A percentile compares a stretch with the other conserved stretches of the same genome.
These are phyloP conservation scores for Mycena metata DNA, from an alignment of 768 basidiomycete species.

Conservation along the genomic window DNA sequence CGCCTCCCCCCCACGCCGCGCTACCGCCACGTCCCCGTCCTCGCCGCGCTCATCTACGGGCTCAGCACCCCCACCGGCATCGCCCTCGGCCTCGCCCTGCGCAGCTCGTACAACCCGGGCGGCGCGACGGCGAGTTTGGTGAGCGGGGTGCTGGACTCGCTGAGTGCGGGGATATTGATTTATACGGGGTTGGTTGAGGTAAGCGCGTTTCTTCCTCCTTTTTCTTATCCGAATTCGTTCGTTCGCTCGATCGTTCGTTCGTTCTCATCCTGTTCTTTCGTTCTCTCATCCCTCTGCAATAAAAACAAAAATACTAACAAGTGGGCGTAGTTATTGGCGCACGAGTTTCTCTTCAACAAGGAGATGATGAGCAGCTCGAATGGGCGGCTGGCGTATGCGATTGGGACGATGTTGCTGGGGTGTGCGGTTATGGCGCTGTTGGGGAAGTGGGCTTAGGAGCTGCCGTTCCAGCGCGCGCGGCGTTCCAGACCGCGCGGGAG, in stretches of 20 bases:
- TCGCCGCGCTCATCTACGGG: slow-evolving; percentile 77
- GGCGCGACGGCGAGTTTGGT: slow-evolving; percentile 84
- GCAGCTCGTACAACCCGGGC: slow-evolving; percentile 84
- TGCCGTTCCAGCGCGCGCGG: no score
- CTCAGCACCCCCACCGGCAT: slow-evolving; percentile 91
- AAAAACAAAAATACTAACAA: slow-evolving; percentile 18
- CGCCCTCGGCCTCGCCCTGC: slow-evolving; percentile 85
- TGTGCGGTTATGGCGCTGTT: slow-evolving; percentile 91
- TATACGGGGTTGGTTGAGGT: slow-evolving; percentile 93
- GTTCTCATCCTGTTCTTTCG: no score
- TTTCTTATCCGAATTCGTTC: no score
- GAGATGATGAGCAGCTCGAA: slow-evolving; percentile 83
- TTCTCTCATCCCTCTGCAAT: no score
- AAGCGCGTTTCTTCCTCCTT: slow-evolving; percentile 33
- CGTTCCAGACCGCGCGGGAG: no score
- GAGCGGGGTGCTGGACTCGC: slow-evolving; percentile 86
- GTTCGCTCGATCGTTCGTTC: no score
- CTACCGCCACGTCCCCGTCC: slow-evolving; percentile 70
- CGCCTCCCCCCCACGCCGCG: slow-evolving; percentile 63
- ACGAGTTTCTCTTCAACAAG: slow-evolving; percentile 94
- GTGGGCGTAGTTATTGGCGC: slow-evolving; percentile 80
- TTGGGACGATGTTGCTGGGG: slow-evolving; percentile 82
- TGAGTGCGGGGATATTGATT: slow-evolving; percentile 89
- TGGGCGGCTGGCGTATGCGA: slow-evolving; percentile 74
- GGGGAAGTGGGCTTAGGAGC: slow-evolving; percentile 83